These are phyloP conservation scores for Blastocladiella emersonii DNA, from an alignment of 371 early-diverging fungal species.

Conservation along the genomic window DNA sequence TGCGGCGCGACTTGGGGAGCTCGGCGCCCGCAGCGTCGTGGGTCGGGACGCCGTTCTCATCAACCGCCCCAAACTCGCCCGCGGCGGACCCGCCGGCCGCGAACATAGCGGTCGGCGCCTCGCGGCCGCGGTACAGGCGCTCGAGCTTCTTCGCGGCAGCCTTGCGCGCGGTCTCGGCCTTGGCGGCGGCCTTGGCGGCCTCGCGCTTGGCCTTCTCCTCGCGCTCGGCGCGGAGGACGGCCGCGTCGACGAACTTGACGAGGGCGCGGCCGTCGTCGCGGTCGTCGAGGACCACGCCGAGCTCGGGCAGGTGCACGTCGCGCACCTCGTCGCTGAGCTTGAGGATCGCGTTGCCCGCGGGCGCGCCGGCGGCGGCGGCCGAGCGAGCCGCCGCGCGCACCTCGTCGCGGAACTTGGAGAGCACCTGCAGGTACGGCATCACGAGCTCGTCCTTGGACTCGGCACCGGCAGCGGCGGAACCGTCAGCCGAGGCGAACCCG, in stretches of 20 bases:
- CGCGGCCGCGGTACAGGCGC: conserved; percentile 58
- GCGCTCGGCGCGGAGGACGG: conserved; percentile 46
- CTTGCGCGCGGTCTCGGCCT: conserved; percentile 45
- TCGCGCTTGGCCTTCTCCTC: conserved; percentile 44
- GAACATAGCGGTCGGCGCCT: conserved; percentile 68
- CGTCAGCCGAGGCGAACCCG: conserved; percentile 16
- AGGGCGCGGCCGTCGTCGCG: conserved; percentile 82
- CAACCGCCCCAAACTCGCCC: conserved; percentile 59
- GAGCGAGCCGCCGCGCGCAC: conserved; percentile 58
- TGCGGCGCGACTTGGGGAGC: conserved; percentile 61
- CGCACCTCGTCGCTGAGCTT: conserved; percentile 69
- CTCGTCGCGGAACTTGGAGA: conserved; percentile 78
- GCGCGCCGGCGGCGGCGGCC: neutral
- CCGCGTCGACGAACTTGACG: conserved; percentile 74
- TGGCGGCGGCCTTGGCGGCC: conserved; percentile 46
- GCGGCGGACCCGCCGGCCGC: conserved; percentile 27
- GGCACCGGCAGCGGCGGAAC: conserved; percentile 11
- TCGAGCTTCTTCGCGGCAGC: conserved; percentile 50
- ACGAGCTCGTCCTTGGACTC: conserved; percentile 41
- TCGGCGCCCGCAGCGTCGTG: conserved; percentile 67
- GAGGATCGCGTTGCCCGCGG: conserved; percentile 35
- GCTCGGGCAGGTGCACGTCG: conserved; percentile 66
- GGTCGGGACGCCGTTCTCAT: conserved; percentile 77
- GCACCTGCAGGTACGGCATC: conserved; percentile 61
- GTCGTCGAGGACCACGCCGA: conserved; percentile 85